Conservation (phyloP, 768 basidiomycete species). For the Mycena vulgaris region DNA sequence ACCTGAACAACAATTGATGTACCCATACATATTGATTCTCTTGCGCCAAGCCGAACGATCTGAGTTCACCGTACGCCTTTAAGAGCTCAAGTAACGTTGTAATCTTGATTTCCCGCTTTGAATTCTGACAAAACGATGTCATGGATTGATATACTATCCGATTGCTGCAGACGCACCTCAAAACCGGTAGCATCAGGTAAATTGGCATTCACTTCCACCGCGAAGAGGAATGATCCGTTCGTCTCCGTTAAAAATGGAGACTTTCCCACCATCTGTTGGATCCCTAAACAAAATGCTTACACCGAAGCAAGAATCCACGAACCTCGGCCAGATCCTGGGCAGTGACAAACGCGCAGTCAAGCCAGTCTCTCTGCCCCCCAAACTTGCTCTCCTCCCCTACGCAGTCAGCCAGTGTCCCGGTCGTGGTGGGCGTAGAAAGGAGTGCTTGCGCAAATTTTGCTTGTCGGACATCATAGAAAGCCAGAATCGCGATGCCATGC, state of each 20-base stretch:
- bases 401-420: conserved; percentile 48
- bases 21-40: conserved; percentile 28
- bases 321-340: conserved; percentile 64
- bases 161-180: conserved; percentile 12
- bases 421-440: conserved; percentile 51
- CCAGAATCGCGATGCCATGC: conserved; percentile 69
- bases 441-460: conserved; percentile 62
- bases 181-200: not conserved
- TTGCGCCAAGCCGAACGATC: conserved; percentile 26
- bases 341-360: conserved; percentile 62
- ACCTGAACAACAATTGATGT: not conserved
- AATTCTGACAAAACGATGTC: conserved; percentile 3
- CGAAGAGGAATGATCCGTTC: conserved; percentile 67
- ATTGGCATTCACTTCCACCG: conserved; percentile 48
- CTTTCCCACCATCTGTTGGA: conserved; percentile 65
- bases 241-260: conserved; percentile 66
- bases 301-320: conserved; percentile 33
- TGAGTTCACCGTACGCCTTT: conserved; percentile 30
- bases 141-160: not conserved
- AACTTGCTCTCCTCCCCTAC: conserved; percentile 45
- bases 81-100: conserved; percentile 25
- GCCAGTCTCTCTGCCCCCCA: conserved; percentile 45
- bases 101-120: conserved; percentile 25
- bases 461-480: conserved; percentile 74
- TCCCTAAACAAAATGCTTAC: conserved; percentile 25